Conservation (phyloP, 2,329 filamentous ascomycete genomes). For the Aspergillus sp. region DNA sequence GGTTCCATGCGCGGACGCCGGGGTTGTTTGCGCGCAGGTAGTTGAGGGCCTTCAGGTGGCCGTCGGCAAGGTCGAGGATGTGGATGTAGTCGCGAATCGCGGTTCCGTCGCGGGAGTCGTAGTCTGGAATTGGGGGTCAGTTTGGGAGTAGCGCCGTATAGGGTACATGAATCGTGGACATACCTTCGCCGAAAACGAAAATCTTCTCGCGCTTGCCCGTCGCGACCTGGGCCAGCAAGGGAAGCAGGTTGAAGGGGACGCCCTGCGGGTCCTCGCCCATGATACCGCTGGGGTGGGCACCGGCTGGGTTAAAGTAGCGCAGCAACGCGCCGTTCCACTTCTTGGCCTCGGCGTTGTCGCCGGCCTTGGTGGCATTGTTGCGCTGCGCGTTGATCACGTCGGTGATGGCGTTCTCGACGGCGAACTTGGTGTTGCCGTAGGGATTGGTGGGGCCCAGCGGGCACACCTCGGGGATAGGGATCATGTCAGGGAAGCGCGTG, state of each 20-base stretch:
- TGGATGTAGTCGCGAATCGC: constrained; percentile 67
- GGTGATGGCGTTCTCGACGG: constrained; percentile 83
- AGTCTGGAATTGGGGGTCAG: constrained; percentile 54
- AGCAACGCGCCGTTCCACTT: constrained; percentile 90
- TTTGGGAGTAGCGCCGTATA: constrained; percentile 2
- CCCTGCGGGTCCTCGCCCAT: constrained; percentile 98
- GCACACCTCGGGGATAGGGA: constrained; percentile 94
- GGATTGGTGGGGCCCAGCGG: constrained; percentile 95
- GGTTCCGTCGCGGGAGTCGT: constrained; percentile 47
- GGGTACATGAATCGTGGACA: too few relatives aligned
- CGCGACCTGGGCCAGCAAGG: constrained; percentile 87
- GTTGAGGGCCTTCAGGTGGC: constrained; percentile 60
- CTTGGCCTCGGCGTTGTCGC: constrained; percentile 56
- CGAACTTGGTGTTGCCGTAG: constrained; percentile 93
- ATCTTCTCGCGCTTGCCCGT: constrained; percentile 92
- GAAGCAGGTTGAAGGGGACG: constrained; percentile 89
- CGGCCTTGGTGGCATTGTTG: constrained; percentile 68
- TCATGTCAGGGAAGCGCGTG: constrained; percentile 94
- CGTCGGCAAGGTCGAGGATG: constrained; percentile 42
- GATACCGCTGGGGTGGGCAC: constrained; percentile 86
- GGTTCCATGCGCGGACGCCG: constrained; percentile 90
- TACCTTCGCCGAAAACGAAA: constrained; percentile 86
- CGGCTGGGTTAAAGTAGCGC: constrained; percentile 96
- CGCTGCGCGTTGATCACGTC: constrained; percentile 84
- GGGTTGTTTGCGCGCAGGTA: constrained; percentile 50